phyloP scores from a whole-genome alignment of 176 grass and related monocot genomes.

The Bonia amplexicaulis region DNA sequence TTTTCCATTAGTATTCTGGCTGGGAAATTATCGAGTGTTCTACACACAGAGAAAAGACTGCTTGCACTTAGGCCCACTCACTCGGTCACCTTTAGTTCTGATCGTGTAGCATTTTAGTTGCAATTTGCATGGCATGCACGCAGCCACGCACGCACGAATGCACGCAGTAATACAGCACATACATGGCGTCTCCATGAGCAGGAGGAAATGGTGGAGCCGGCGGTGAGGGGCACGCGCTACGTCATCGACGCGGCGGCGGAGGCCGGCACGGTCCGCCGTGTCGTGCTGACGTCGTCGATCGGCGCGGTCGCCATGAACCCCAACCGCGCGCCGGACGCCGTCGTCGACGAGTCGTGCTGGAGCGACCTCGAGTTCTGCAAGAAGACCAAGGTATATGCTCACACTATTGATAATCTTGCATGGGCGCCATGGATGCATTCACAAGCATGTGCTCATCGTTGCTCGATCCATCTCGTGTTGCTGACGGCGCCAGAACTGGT shows the following conservation, averaged over 20 bases:
- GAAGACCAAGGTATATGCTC: constrained; percentile 33
- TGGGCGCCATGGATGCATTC: background rate
- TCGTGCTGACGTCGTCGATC: constrained; percentile 81
- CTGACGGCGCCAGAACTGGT: constrained; percentile 52
- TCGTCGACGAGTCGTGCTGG: constrained; percentile 88
- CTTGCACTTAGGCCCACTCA: background rate
- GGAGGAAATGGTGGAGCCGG: constrained; percentile 82
- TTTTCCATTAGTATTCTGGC: background rate
- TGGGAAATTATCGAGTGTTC: background rate
- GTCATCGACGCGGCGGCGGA: constrained; percentile 65
- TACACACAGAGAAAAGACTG: background rate
- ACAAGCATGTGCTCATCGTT: background rate
- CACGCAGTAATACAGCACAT: background rate
- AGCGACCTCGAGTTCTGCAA: constrained; percentile 86
- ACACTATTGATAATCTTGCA: background rate
- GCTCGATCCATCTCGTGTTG: background rate
- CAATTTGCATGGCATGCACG: background rate
- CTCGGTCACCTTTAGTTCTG: background rate
- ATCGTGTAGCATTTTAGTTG: background rate
- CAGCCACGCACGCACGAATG: background rate
- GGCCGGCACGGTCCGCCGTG: constrained; percentile 54
- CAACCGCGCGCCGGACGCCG: constrained; percentile 37
- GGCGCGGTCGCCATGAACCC: constrained; percentile 80
- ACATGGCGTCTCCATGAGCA: background rate
- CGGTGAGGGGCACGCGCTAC: constrained; percentile 58